Evolutionary conservation across 1,139 yeast species (phyloP).

Genomic region (Zygosaccharomyces sapae): DNA sequence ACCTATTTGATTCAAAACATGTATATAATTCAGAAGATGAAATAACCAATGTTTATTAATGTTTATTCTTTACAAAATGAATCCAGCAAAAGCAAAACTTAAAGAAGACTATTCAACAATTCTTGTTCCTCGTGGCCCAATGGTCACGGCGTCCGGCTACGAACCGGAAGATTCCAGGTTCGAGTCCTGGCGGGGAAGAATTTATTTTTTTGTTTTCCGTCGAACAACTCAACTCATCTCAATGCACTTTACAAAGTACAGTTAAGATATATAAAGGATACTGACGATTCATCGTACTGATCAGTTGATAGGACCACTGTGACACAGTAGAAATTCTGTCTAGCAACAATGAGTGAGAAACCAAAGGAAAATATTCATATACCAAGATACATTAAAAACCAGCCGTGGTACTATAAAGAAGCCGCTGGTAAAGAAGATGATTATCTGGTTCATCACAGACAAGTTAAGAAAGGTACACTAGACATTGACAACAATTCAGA

Average conservation of each 20-base stretch:
- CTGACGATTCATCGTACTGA: neutral
- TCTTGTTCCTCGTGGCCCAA: conserved; percentile 81
- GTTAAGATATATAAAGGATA: neutral
- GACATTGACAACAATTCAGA: conserved; percentile 32
- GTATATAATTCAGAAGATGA: too few relatives aligned
- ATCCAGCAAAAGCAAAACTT: too few relatives aligned
- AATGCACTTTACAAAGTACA: too few relatives aligned
- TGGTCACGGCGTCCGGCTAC: conserved; percentile 94
- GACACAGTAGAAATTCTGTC: too few relatives aligned
- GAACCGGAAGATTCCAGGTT: conserved; percentile 94
- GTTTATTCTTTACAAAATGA: too few relatives aligned
- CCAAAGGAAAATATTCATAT: conserved; percentile 30
- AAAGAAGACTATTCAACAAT: neutral
- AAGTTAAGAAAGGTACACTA: conserved; percentile 19
- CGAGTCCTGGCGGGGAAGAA: conserved; percentile 93
- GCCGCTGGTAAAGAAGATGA: conserved; percentile 18
- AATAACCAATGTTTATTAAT: too few relatives aligned
- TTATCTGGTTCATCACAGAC: conserved; percentile 33
- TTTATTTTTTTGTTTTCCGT: too few relatives aligned
- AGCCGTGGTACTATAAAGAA: conserved; percentile 34
- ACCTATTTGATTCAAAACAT: too few relatives aligned
- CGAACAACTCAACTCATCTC: neutral
- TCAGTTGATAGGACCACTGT: neutral
- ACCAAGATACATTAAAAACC: conserved; percentile 32
- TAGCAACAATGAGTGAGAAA: conserved; percentile 4